Evolutionary conservation across 2,329 filamentous ascomycete genomes (phyloP), one percentile per base, ranked within the genome.

Genomic region (Cryphonectria parasitica): DNA sequence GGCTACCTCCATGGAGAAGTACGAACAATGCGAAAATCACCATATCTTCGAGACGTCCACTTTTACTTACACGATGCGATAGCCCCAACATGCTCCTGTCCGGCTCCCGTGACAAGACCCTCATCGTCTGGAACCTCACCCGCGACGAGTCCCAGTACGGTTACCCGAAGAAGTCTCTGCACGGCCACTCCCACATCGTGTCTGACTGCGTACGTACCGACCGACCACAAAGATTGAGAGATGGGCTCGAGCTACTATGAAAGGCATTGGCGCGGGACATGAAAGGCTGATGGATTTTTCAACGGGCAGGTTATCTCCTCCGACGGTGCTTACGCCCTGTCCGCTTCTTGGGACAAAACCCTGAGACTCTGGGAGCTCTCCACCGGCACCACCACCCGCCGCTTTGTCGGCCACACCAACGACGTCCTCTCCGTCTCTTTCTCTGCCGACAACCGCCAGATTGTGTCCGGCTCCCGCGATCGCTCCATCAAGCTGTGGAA

Each of bases 41-140:
- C 69, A 56, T 61, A 25, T 73, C 71, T 61, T 66, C 64, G 72
- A 75, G 72, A 65, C 73, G 56, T 61, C 39, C 64, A 70, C 69
- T 73, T 64, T 67, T 72, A 78, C 77, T 76, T 73, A 77, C 74
- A 74, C 66, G 66, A 70, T 75, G 71, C 65, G 72, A 74, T 78
- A 90, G 94, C 92, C 96, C 96, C 82, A 98, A 99, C 90, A 98
- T 99, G 95, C 95, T 99, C 84, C 91, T 99, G 81, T 99, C 96
- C 78, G 95, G 89, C 82, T 94, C 90, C 83, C 94, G 96, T 87
- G 96, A 99, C 90, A 98, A 98, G 92, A 93, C 93, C 78, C 89
- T 99, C 84, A 99, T 99, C 88, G 97, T 99, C 91, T 99, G 96
- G 96, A 97, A 98, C 90, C 90, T 99, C 82, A 98, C 96, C 85